Base-by-base conservation (phyloP, 2,329 filamentous ascomycete species). In the Tolypocladium cylindrosporum region DNA sequence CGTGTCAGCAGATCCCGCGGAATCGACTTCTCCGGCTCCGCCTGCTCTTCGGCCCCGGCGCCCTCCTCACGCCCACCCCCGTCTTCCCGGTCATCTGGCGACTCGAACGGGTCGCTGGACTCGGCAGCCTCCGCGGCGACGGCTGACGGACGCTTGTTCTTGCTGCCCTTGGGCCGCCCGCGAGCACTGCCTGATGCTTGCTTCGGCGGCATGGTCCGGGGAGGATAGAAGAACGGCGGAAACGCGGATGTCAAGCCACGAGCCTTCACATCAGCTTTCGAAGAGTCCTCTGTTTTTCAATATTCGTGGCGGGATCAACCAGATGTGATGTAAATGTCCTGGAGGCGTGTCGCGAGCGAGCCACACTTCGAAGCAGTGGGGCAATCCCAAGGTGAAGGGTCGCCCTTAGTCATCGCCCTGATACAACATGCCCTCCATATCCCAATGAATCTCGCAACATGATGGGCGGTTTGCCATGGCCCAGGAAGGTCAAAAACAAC, bases 1-100 rank as follows among this genome's bases (percentile, higher is more conserved):
- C 85, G 82, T 11, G 89, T 88, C 45, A 97, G 74, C 0, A 97
- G 78, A 50, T 90, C 85, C 4, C 82, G 78, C 0, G 91, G 89
- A 36, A 97, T 88, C 54, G 75, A 74, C 61, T 75, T 74, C 37
- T 71, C 69, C 9, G 73, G 67, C 13, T 72, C 72, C 0, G 70
- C 68, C 14, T 74, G 69, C 3, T 72, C 74, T 2, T 71, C 65
- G 6, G 65, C 65, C 34, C 57, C 60, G 5, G 63, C 65, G 16
- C 64, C 63, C 1, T 24, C 55, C 14, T 45, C 51, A 4, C 39
- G 37, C 19, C 16, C 50, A 4, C 59, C 57, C 10, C 67, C 67
- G 3, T 64, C 67, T 3, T 66, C 54, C 54, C 70, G 63, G 19
- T 65, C 67, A 50, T 73, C 73, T 2, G 70, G 72, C 19, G 69